Evolutionary conservation across 1,284 basidiomycete species (phyloP), one percentile per base, ranked within the genome.

Genomic region (Cutaneotrichosporon sp.): DNA sequence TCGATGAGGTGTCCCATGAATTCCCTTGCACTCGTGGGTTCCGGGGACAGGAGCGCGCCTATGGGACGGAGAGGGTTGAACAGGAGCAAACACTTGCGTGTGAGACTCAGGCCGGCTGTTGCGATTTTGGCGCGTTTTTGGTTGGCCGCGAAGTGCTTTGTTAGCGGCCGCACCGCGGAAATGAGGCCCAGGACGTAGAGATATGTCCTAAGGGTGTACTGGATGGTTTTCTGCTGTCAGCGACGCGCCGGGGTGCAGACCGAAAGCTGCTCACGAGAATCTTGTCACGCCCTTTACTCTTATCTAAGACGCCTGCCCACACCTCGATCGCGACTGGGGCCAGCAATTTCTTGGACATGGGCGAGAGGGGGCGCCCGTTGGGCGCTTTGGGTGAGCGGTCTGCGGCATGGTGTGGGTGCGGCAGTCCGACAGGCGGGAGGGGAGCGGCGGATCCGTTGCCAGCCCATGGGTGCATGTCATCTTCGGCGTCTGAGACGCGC

Each of bases 51-150:
- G 11, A 73, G 66, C 24, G 65, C 60, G 22, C 63, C 62, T 6
- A 66, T 57, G 9, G 71, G 68, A 34, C 68, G 71, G 20, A 73
- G 57, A 19, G 71, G 70, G 41, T 68, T 70, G 46, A 70, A 57
- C 24, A 73, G 67, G 17, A 73, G 61, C 5, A 73, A 60, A 49
- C 71, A 73, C 64, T 73, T 73, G 35, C 70, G 61, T 10, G 71
- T 71, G 5, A 71, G 55, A 31, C 65, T 66, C 12, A 73, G 59
- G 10, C 64, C 61, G 0, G 63, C 54, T 9, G 63, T 60, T 1
- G 71, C 65, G 10, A 66, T 34, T 39, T 59, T 60, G 22, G 65
- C 48, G 26, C 69, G 58, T 42, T 65, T 67, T n/a, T 54, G 29
- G 57, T 68, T 70, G 12, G 69, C 48, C 19, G 48, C 46, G 55